phyloP scores from a whole-genome alignment of 202 grass and related monocot genomes.

The Brachypodium distachyon region DNA sequence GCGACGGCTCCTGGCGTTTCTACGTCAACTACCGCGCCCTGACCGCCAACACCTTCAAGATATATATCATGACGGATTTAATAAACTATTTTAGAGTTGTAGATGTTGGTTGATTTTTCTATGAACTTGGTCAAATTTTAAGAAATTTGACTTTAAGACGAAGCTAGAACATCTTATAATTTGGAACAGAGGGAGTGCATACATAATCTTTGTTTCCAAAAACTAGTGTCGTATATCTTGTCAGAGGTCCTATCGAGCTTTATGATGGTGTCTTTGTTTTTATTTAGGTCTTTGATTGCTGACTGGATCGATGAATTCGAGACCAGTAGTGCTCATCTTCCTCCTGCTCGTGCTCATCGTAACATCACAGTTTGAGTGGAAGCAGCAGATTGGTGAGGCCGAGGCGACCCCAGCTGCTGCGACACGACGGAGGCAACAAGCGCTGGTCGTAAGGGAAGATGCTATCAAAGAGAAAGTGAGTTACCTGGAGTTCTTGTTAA shows the following conservation, averaged over 20 bases:
- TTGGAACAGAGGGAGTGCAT: too few species aligned
- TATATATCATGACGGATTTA: too few species aligned
- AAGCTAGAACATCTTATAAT: too few species aligned
- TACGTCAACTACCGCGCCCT: too few species aligned
- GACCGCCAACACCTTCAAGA: too few species aligned
- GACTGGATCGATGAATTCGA: constrained; percentile 44
- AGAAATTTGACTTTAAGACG: too few species aligned
- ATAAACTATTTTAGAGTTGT: too few species aligned
- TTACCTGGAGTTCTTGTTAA: not conserved
- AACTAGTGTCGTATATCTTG: too few species aligned
- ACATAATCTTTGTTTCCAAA: too few species aligned
- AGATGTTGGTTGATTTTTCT: too few species aligned
- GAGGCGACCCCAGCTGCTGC: constrained; percentile 37
- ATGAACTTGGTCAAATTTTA: too few species aligned
- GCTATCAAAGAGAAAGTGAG: constrained; percentile 74
- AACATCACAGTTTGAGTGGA: constrained; percentile 83
- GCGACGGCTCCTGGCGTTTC: too few species aligned
- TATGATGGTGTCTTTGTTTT: not conserved
- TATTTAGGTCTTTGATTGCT: constrained; percentile 27
- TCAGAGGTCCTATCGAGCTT: not conserved
- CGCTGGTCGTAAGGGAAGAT: constrained; percentile 43
- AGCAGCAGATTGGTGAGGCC: constrained; percentile 60
- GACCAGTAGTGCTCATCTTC: constrained; percentile 59
- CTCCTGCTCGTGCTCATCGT: constrained; percentile 71
- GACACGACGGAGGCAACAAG: constrained; percentile 43